Base-by-base conservation (phyloP, 2,329 filamentous ascomycete genomes). In the Colletotrichum paranaense region DNA sequence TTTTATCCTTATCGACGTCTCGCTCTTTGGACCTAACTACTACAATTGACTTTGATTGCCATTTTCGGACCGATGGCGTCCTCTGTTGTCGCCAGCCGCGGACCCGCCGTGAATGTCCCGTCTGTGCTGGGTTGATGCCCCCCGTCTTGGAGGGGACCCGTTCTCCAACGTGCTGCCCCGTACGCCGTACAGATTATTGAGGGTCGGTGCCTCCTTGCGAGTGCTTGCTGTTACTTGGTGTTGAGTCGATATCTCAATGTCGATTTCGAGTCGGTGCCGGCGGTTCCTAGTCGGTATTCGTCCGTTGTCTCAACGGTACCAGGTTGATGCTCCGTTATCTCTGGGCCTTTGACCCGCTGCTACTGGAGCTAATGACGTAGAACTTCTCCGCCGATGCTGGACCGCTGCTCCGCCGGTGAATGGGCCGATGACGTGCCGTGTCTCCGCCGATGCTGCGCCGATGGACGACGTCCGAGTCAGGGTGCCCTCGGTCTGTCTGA, bases 401-500 rank as follows among this genome's bases (percentile, higher is more conserved):
- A 67, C 67, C 70, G 70, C 42, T 70, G 46, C 60, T 73, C 66
- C 70, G 66, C 70, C 70, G 66, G 28, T 11, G 12, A n/a, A 69
- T 69, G 70, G 70, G 56, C 70, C 70, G 55, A 70, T 73, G 70
- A 73, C 70, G 70, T 73, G 70, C 70, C 67, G 67, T 60, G 67
- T 60, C 70, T 73, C 70, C 70, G 70, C 70, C 70, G 70, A 62
- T 22, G 59, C 58, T 70, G 67, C 49, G 67, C 67, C 67, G 60
- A 62, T 66, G 71, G 67, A 28, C 35, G 24, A 30, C 35, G 71
- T 62, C 67, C 71, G 71, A 73, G 71, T 73, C 71, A 73, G 71
- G 53, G 59, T 19, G 42, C 53, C 67, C 60, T 57, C 67, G 58
- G 46, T 28, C 52, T 30, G 22, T 55, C 62, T 30, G 24, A 9